Base-by-base conservation (phyloP, 1,284 basidiomycete species). In the Hypsizygus ulmarius region DNA sequence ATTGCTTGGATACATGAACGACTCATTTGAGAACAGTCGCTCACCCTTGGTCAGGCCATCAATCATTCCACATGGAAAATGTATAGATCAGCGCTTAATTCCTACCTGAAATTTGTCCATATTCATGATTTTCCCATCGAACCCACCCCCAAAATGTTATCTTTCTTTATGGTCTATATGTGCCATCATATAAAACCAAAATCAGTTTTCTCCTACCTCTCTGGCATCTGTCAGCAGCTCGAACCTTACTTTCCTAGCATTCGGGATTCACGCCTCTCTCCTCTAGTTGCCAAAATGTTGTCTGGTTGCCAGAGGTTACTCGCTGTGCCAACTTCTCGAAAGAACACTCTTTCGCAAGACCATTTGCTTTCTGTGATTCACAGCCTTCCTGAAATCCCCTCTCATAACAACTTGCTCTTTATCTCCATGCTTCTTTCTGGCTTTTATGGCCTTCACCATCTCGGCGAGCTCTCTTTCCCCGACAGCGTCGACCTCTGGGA, bases 121-220 rank as follows among this genome's bases (percentile, higher is more conserved):
- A 8, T 55, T 0, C 70, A 74, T 38, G 3, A 58, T 5, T 55
- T 70, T 15, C 57, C 66, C 1, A 36, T 68, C 15, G 51, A 64
- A 2, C 71, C 70, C 0, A 69, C 68, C 0, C 18, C 53, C 1
- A 63, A 73, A 37, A 69, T 65, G 0, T 52, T 74, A 0, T 58
- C 56, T 11, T 64, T 69, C 29, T 77, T 61, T 47, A 53, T 60
- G 7, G 63, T 68, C 0, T 77, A 62, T 53, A 71, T 71, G 65
- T 70, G 46, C 7, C 59, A 66, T 34, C 59, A 69, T 28, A 74
- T 77, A 25, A 43, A 54, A n/a, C 52, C 54, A 0, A 40, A 34
- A 1, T 43, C 54, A 2, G 52, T 52, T 12, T 14, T 32, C 3
- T 32, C 43, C 0, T 61, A 61, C 38, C 47, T 58, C 4, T 54